Base-by-base conservation (phyloP, 345 rosid species). In the Hypericum androsaemum region DNA sequence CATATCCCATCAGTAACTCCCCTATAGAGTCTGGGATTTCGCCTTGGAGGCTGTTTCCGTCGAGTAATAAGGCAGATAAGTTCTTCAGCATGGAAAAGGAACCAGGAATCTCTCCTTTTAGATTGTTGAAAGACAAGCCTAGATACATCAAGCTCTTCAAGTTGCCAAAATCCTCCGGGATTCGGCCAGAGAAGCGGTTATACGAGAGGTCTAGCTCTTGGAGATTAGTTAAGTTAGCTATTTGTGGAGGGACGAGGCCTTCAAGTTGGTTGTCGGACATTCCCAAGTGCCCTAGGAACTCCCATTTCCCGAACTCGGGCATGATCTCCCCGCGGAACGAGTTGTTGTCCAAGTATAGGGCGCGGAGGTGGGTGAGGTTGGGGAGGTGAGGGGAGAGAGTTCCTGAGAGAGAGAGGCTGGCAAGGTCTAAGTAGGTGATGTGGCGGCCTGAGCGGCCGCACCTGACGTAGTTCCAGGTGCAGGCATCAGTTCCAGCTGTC, bases 81-180 rank as follows among this genome's bases (percentile, higher is more conserved):
- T 65, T 65, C 37, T 65, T 50, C 41, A 45, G 44, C 46, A 59
- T 43, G 15, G 7, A 28, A 12, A 65, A n/a, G 1, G 2, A 2
- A 42, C 17, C 7, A 71, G 47, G 14, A n/a, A n/a, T n/a, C n/a
- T n/a, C n/a, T n/a, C n/a, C n/a, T n/a, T n/a, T n/a, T n/a, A n/a
- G n/a, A n/a, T 37, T 39, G 57, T 63, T 71, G 5, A 17, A 10
- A 12, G 42, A 7, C 61, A 67, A 41, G 37, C 52, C 53, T 12
- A 74, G 49, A 13, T 11, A 6, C 2, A 3, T 28, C 6, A 70
- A 57, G 12, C 51, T 53, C 0, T 41, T 58, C 61, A 71, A 38
- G 7, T 67, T 67, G 22, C 73, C 79, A 6, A 77, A 22, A 14
- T 64, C 58, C 1, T 16, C 17, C 0, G 75, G 74, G 38, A 76